Evolutionary conservation across 305 asterid genomes (phyloP).

Genomic region (Fraxinus paxiana): DNA sequence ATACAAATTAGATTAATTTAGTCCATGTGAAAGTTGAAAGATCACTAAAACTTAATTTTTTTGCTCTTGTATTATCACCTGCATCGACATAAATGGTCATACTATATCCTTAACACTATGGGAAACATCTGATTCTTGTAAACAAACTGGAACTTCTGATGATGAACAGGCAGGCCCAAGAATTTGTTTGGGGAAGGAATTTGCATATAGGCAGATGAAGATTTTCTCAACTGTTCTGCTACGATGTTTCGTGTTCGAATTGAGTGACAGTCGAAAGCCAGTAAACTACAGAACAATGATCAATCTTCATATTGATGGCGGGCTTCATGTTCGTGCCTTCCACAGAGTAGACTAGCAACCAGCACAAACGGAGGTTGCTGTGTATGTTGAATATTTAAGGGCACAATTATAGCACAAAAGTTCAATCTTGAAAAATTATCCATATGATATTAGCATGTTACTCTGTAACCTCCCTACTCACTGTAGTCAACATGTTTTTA

Average conservation of each 20-base stretch:
- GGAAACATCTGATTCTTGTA: not conserved
- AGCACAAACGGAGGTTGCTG: not conserved
- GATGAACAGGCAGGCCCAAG: conserved; percentile 52
- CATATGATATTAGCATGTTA: not conserved
- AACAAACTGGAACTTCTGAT: not conserved
- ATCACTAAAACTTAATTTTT: not conserved
- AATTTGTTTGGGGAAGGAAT: conserved; percentile 61
- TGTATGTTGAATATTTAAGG: not conserved
- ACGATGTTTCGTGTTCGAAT: conserved; percentile 39
- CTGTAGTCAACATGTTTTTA: not conserved
- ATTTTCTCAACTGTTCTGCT: conserved; percentile 45
- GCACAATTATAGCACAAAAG: not conserved
- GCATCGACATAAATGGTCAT: not conserved
- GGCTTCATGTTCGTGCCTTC: conserved; percentile 37
- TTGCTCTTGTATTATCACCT: not conserved
- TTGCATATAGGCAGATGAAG: conserved; percentile 68
- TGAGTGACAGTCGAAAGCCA: conserved; percentile 31
- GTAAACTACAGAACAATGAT: conserved; percentile 60
- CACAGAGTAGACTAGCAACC: conserved; percentile 21
- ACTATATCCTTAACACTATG: not conserved
- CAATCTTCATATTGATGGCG: conserved; percentile 62
- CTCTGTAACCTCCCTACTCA: not conserved
- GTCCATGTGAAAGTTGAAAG: not conserved
- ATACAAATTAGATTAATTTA: not conserved
- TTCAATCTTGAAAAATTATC: not conserved